Base-by-base conservation (phyloP, 192 early-diverging fungal genomes). In the Coemansia sp. region DNA sequence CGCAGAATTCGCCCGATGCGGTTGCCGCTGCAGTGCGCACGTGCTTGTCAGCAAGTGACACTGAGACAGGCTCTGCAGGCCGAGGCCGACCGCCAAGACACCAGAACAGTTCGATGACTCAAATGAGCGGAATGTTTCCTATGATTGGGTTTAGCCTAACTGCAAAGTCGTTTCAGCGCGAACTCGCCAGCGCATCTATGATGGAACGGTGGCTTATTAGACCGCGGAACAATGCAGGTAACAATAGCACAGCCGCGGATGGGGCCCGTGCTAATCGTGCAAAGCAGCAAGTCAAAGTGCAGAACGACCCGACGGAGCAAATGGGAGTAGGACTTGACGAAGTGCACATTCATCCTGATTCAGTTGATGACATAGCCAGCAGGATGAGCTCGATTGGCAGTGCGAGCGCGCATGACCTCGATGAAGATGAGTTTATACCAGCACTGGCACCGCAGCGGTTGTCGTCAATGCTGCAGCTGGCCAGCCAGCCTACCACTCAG, bases 201-300 rank as follows among this genome's bases (percentile, higher is more conserved):
- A 81, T 81, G 78, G 61, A 73, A 25, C 64, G 66, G n/a, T 81
- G 72, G 72, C 60, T 81, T 23, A 23, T 52, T 3, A 61, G 65
- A 22, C 31, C 64, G 15, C 53, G 44, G 15, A 60, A 40, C 9
- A 23, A 8, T 2, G 4, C 14, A 3, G 22, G 31, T 34, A 34
- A 34, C 31, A 34, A 34, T 34, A 34, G 31, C 31, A 34, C 31
- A 34, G 31, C 31, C 31, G 8, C 7, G 31, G 31, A 34, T 2
- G 31, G 31, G 31, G 31, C 42, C 15, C 54, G 15, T 17, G 54
- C 15, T 28, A 9, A 8, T 31, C 21, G 34, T 31, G 34, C 54
- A 7, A 56, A 56, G 28, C 54, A 56, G 54, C 54, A 56, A 12
- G 25, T 56, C 2, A 48, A 48, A 17, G 47, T 48, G 47, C 5